Conservation (phyloP, 495 filamentous ascomycete species). For the Daldinia grandis region DNA sequence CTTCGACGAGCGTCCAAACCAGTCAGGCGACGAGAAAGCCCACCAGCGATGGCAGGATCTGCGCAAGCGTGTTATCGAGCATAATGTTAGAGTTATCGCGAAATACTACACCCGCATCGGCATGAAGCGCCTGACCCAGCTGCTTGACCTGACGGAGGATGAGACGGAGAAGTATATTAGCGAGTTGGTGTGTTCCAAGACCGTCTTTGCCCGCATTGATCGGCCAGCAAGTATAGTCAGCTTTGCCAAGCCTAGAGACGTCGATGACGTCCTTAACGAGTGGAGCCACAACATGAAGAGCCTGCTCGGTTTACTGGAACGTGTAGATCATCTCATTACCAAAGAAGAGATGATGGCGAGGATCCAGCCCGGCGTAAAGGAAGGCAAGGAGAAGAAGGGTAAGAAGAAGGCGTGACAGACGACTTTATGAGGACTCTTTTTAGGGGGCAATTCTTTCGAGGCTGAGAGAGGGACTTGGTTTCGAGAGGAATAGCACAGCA, state of each 20-base stretch:
- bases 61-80: constrained; percentile 97
- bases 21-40: constrained; percentile 76
- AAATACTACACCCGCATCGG: constrained; percentile 98
- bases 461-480: constrained; percentile 24
- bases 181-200: constrained; percentile 94
- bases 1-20: constrained; percentile 71
- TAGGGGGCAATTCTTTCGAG: constrained; percentile 25
- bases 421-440: constrained; percentile 23
- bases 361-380: constrained; percentile 72
- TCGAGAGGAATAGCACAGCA: constrained; percentile 23
- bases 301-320: constrained; percentile 86
- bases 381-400: constrained; percentile 46
- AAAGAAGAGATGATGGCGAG: constrained; percentile 99
- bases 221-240: constrained; percentile 89
- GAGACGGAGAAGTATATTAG: constrained; percentile 98
- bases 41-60: constrained; percentile 88
- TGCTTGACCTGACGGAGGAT: constrained; percentile 89
- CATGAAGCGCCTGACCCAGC: constrained; percentile 84
- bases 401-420: constrained; percentile 46
- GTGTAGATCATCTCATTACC: constrained; percentile 97
- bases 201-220: constrained; percentile 97
- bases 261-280: constrained; percentile 97
- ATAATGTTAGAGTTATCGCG: constrained; percentile 96
- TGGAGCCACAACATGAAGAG: constrained; percentile 99
- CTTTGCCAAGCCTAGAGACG: constrained; percentile 91